Evolutionary conservation across 179 eudicot genomes (phyloP).

Genomic region (Carnegiea gigantea): DNA sequence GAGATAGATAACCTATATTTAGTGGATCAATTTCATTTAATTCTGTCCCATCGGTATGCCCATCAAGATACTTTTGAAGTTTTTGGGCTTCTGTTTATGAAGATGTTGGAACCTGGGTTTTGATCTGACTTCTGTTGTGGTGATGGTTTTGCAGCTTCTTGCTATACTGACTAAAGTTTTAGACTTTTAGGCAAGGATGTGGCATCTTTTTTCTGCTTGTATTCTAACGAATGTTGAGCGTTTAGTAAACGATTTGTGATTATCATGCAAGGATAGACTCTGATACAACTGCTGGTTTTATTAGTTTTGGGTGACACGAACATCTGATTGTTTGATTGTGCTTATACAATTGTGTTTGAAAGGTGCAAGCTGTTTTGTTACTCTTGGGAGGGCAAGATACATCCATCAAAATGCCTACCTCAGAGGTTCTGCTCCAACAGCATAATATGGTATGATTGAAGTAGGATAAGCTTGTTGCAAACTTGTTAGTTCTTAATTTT

Average conservation of each 20-base stretch:
- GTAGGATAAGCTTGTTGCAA: not conserved
- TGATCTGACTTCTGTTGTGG: not conserved
- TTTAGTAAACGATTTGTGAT: too few species aligned
- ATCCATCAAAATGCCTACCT: conserved; percentile 39
- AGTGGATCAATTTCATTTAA: too few species aligned
- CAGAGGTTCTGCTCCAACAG: conserved; percentile 33
- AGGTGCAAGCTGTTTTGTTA: conserved; percentile 55
- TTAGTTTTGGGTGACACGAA: not conserved
- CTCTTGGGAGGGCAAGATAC: conserved; percentile 49
- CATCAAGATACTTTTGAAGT: not conserved
- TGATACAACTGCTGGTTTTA: not conserved
- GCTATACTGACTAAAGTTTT: not conserved
- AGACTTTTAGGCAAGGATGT: not conserved
- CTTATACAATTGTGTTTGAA: conserved; percentile 14
- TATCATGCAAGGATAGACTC: not conserved
- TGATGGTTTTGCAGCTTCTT: not conserved
- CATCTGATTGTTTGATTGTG: conserved; percentile 5
- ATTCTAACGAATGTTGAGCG: not conserved
- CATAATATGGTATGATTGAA: conserved; percentile 33
- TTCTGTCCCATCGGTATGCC: not conserved
- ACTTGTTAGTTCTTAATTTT: not conserved
- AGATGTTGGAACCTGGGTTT: too few species aligned
- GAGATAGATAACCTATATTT: not conserved
- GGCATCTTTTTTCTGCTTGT: not conserved
- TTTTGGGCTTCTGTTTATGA: not conserved